phyloP scores from a whole-genome alignment of 805 yeast species.

The Starmerella powellii region DNA sequence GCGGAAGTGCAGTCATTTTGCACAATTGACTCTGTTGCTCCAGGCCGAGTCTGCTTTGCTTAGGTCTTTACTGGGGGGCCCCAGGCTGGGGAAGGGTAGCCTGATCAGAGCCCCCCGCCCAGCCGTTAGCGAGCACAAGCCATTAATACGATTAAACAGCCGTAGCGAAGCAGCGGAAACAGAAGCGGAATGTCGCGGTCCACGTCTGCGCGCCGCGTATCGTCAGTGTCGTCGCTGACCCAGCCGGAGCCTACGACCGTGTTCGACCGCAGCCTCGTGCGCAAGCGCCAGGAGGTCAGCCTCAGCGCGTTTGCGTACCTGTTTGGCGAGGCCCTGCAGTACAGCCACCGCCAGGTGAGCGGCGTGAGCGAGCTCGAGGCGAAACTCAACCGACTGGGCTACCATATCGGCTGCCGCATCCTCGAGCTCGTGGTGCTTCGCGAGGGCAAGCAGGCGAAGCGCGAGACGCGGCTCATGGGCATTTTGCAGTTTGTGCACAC shows the following conservation, averaged over 20 bases:
- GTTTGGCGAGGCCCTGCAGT: slow-evolving; percentile 57
- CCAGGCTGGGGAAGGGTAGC: too few species aligned
- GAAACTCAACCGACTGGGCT: slow-evolving; percentile 59
- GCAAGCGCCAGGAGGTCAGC: slow-evolving; percentile 56
- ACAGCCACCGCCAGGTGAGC: slow-evolving; percentile 47
- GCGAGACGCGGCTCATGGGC: slow-evolving; percentile 56
- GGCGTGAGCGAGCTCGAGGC: slow-evolving; percentile 55
- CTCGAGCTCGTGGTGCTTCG: slow-evolving; percentile 58
- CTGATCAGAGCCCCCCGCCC: too few species aligned
- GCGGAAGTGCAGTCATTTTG: slow-evolving; percentile 7
- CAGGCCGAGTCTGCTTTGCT: too few species aligned
- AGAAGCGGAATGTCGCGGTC: slow-evolving; percentile 3
- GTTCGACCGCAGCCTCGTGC: slow-evolving; percentile 57
- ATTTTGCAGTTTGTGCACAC: slow-evolving; percentile 61
- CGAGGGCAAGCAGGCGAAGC: slow-evolving; percentile 47
- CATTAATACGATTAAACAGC: too few species aligned
- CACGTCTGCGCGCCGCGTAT: slow-evolving; percentile 6
- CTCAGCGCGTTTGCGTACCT: slow-evolving; percentile 55
- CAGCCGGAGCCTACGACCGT: slow-evolving; percentile 27
- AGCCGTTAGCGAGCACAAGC: too few species aligned
- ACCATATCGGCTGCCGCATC: slow-evolving; percentile 59
- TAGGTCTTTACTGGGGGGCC: too few species aligned
- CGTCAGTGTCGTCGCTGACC: slow-evolving; percentile 8
- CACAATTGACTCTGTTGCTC: neutral
- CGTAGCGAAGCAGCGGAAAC: too few species aligned